Percentiles rank a stretch among this genome's conserved stretches.
Evolutionary conservation across 768 basidiomycete species (phyloP).

Genomic region (Trametopsis cervina): DNA sequence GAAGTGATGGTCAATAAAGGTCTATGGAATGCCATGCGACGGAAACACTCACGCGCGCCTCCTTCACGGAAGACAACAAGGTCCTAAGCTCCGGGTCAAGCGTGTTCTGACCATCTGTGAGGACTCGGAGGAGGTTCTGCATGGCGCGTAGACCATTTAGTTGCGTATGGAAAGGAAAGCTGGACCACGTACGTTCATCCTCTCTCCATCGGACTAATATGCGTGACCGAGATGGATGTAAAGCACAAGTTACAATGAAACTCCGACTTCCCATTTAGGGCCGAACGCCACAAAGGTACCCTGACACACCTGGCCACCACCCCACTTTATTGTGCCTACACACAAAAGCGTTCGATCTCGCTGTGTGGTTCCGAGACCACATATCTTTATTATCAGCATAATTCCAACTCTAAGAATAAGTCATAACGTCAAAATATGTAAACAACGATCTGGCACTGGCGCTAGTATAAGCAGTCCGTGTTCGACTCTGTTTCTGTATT

Average conservation of each 20-base stretch:
- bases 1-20: constrained; percentile 22
- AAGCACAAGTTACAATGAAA: constrained; percentile 16
- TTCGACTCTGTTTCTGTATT: too few relatives aligned
- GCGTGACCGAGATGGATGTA: constrained; percentile 20
- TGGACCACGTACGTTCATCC: constrained; percentile 31
- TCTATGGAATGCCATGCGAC: constrained; percentile 6
- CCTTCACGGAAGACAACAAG: constrained; percentile 80
- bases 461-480: too few relatives aligned
- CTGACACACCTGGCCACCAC: too few relatives aligned
- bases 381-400: too few relatives aligned
- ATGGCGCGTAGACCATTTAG: constrained; percentile 6
- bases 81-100: constrained; percentile 71
- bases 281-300: constrained; percentile 8
- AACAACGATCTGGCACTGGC: too few relatives aligned
- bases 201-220: constrained; percentile 21
- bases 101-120: constrained; percentile 64
- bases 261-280: constrained; percentile 22
- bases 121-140: constrained; percentile 85
- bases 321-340: too few relatives aligned
- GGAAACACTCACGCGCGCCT: constrained; percentile 64
- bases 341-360: too few relatives aligned
- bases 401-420: too few relatives aligned
- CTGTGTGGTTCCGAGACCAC: too few relatives aligned
- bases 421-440: too few relatives aligned
- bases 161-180: constrained; percentile 18